A percentile compares a stretch with the other conserved stretches of the same genome.
Conservation (phyloP, 1,139 yeast species). For the Ogataea hybrid region DNA sequence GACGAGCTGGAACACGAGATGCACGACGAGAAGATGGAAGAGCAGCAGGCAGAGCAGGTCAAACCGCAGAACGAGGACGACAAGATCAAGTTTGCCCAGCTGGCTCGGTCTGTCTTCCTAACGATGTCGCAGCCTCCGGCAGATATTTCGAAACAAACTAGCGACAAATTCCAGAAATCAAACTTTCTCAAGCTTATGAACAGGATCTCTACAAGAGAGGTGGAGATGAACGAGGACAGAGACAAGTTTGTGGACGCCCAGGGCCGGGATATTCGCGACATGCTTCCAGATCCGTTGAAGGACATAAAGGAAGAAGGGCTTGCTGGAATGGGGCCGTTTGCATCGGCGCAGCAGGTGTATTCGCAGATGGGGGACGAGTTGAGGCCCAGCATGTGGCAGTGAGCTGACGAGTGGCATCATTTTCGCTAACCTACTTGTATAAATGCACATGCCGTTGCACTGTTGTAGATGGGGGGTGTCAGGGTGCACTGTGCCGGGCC, state of each 20-base stretch:
- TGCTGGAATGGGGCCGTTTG: slow-evolving; percentile 20
- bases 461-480: too few species aligned
- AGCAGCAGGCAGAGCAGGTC: slow-evolving; percentile 7
- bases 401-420: not conserved
- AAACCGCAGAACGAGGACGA: slow-evolving; percentile 23
- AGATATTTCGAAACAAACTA: slow-evolving; percentile 24
- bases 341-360: slow-evolving; percentile 22
- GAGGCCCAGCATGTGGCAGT: slow-evolving; percentile 23
- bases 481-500: not conserved
- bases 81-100: slow-evolving; percentile 31
- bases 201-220: slow-evolving; percentile 31
- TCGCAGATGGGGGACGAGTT: slow-evolving; percentile 18
- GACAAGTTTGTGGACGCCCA: slow-evolving; percentile 29
- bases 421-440: not conserved
- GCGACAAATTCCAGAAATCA: slow-evolving; percentile 31
- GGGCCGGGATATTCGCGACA: slow-evolving; percentile 35
- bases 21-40: slow-evolving; percentile 5
- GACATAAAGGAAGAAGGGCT: slow-evolving; percentile 24
- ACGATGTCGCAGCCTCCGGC: slow-evolving; percentile 32
- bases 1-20: slow-evolving; percentile 24
- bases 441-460: too few species aligned
- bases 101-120: slow-evolving; percentile 32
- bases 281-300: slow-evolving; percentile 31
- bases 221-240: slow-evolving; percentile 28
- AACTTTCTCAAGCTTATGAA: slow-evolving; percentile 33